Conservation (phyloP, 495 filamentous ascomycete species). For the Bathelium albidoporum region DNA sequence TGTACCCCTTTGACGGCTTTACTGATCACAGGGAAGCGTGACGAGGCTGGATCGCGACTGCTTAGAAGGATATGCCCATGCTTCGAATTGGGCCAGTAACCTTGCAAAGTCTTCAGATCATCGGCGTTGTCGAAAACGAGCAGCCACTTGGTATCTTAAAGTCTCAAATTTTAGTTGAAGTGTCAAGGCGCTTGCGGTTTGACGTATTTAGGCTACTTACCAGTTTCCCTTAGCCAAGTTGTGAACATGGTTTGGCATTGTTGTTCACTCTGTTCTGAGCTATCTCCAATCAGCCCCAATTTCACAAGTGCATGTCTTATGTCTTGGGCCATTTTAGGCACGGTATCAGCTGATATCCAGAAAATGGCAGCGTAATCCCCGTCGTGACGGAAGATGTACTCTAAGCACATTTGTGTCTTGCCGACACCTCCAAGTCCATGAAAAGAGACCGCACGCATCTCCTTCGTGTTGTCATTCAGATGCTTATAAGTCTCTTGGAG, state of each 20-base stretch:
- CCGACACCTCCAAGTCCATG: not conserved
- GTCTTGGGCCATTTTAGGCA: not conserved
- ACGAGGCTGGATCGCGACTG: not conserved
- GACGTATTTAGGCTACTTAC: not conserved
- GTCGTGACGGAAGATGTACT: not conserved
- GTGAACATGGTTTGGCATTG: not conserved
- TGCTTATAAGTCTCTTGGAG: not conserved
- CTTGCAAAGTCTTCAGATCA: not conserved
- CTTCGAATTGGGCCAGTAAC: not conserved
- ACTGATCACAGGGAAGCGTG: not conserved
- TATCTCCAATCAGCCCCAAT: not conserved
- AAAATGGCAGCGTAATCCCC: not conserved
- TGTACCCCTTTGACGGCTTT: not conserved
- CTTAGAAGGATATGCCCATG: not conserved
- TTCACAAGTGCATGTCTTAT: not conserved
- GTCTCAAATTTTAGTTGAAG: not conserved
- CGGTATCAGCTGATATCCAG: not conserved
- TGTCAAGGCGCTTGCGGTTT: not conserved
- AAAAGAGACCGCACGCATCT: not conserved
- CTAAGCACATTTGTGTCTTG: not conserved
- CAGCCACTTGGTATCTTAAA: not conserved
- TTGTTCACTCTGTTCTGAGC: not conserved
- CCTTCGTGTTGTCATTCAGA: not conserved
- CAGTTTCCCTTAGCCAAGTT: not conserved
- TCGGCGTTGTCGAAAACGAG: not conserved